phyloP scores from a whole-genome alignment of 169 alveolate genomes.

The Eimeria praecox region DNA sequence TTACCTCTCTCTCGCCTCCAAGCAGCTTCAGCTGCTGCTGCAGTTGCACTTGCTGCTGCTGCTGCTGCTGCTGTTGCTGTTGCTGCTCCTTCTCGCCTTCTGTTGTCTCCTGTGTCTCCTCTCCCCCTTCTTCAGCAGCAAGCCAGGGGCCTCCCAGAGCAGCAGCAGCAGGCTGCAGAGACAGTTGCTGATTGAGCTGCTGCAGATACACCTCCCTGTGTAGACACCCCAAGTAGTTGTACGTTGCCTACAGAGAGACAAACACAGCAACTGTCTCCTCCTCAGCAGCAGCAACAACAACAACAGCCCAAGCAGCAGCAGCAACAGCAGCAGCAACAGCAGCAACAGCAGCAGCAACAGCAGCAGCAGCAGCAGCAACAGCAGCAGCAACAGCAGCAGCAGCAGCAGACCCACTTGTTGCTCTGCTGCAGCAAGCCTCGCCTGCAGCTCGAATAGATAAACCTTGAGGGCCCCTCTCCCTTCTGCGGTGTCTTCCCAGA shows the following conservation, averaged over 20 bases:
- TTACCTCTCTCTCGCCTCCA: conserved; percentile 27
- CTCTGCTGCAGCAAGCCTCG: conserved; percentile 61
- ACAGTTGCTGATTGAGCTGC: conserved; percentile 13
- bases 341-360: neutral
- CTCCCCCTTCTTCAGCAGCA: neutral
- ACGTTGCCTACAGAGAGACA: conserved; percentile 7
- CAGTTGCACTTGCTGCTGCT: too few species aligned
- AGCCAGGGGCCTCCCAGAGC: conserved; percentile 8
- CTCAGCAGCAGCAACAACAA: neutral
- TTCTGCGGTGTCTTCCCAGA: conserved; percentile 8
- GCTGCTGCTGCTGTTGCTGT: conserved; percentile 20
- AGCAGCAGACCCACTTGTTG: conserved; percentile 50
- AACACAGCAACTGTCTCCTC: conserved; percentile 13
- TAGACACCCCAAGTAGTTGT: conserved; percentile 66
- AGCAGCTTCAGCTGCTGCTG: conserved; percentile 47
- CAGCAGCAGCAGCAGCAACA: neutral
- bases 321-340: conserved; percentile 20
- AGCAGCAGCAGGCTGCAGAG: neutral
- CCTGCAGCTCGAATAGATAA: conserved; percentile 30
- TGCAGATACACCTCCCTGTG: conserved; percentile 29
- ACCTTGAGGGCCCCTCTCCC: conserved; percentile 38
- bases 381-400: conserved; percentile 16
- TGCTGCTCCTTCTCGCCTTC: neutral
- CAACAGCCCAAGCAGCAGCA: neutral
- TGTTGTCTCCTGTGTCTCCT: conserved; percentile 37